Evolutionary conservation across 2,329 filamentous ascomycete genomes (phyloP), one percentile per base, ranked within the genome.

Genomic region (Venturiaceae sp.): DNA sequence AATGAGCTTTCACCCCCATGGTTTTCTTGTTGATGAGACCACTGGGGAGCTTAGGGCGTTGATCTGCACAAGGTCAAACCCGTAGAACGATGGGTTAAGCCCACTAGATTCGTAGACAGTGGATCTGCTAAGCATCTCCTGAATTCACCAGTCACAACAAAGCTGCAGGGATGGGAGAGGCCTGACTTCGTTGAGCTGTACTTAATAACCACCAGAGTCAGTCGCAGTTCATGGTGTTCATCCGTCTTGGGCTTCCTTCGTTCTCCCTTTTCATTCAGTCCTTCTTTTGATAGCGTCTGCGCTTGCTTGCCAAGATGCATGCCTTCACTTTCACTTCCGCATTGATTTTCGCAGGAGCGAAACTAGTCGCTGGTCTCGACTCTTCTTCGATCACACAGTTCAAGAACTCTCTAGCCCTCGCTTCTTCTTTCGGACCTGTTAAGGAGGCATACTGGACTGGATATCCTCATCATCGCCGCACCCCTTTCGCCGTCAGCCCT

Each of bases 381-480:
- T 50, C 44, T 30, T 50, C 44, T 50, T 50, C 44, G 16, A 23
- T 50, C 19, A 50, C 44, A 9, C 23, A 28, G 13, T 50, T 30
- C 44, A 50, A 50, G 5, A 30, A 75, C 62, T 67, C 70, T 57
- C 66, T 83, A 55, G 70, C 74, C 28, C 74, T 84, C 21, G 71
- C 74, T 32, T 70, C 70, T 61, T 70, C 72, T 33, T 84, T 84
- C 69, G 78, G 81, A 64, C 81, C 82, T 4, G 72, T 84, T 62
- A 80, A 82, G 67, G 75, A 75, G n/a, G 76, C 81, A 8, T 85
- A 85, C 75, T 84, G 82, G 82, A 84, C 82, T 16, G 76, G 75
- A 21, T 76, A 79, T 52, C 80, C 81, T 52, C 83, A 85, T 64
- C 82, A 84, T 66, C 80, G 82, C 53, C 78, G 82, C 53, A 84